phyloP scores from a whole-genome alignment of 2,329 filamentous ascomycete species.

The Pseudogymnoascus sp. region DNA sequence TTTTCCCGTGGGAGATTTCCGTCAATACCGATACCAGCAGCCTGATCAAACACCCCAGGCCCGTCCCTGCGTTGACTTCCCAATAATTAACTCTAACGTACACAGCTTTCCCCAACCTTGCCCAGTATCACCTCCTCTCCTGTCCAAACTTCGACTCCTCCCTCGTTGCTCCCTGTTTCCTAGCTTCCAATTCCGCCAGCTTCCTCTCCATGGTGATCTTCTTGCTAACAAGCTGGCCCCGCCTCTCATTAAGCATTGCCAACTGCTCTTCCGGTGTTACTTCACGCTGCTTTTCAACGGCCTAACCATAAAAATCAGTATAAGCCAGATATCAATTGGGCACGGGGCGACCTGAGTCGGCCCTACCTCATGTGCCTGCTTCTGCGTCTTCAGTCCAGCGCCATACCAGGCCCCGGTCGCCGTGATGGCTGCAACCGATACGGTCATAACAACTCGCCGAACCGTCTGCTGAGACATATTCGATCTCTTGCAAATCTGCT shows the following conservation, averaged over 20 bases:
- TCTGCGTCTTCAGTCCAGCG: conserved; percentile 47
- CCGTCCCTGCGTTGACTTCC: background rate
- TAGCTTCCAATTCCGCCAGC: conserved; percentile 41
- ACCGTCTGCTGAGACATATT: conserved; percentile 27
- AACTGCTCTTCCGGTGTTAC: conserved; percentile 47
- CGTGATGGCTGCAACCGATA: conserved; percentile 47
- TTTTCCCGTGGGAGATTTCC: too few relatives aligned
- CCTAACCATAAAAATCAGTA: conserved; percentile 26
- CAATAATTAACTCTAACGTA: background rate
- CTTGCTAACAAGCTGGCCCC: conserved; percentile 42
- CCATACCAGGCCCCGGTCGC: conserved; percentile 52
- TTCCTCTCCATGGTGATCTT: conserved; percentile 49
- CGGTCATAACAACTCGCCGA: conserved; percentile 46
- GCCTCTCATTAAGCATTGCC: conserved; percentile 42
- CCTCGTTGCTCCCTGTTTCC: conserved; percentile 33
- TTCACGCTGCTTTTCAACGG: conserved; percentile 39
- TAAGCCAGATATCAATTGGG: background rate
- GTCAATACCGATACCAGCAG: background rate
- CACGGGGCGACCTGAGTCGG: background rate
- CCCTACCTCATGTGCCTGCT: conserved; percentile 44
- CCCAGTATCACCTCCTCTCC: conserved; percentile 23
- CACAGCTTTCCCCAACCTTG: background rate
- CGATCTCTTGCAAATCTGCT: background rate
- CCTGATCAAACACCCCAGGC: background rate
- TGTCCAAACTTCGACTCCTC: conserved; percentile 30